These are phyloP conservation scores for Colletotrichum sp. DNA, from an alignment of 2,329 filamentous ascomycete genomes.

Conservation along the genomic window DNA sequence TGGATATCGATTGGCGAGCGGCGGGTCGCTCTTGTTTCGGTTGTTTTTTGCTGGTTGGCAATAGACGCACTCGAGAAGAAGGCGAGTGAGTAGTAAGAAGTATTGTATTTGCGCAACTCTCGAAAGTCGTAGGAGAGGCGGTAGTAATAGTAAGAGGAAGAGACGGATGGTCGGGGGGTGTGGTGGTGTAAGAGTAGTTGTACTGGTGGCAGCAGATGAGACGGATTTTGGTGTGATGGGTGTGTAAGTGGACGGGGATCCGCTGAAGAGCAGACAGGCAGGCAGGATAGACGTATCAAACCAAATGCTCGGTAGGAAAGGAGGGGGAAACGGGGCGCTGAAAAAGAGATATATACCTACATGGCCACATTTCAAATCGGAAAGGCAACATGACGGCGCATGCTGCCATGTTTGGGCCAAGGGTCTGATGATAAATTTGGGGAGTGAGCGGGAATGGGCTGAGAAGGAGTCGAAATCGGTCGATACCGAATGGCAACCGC, in stretches of 20 bases:
- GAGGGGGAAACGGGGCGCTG: constrained; percentile 8
- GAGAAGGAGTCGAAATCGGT: constrained; percentile 38
- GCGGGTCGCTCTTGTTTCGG: not conserved
- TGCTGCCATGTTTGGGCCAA: constrained; percentile 23
- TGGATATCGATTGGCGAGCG: not conserved
- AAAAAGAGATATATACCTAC: constrained; percentile 17
- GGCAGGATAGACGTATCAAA: constrained; percentile 10
- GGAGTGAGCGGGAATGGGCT: constrained; percentile 39
- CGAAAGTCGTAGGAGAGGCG: not conserved
- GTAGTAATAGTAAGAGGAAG: not conserved
- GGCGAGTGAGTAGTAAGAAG: not conserved
- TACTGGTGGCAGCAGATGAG: not conserved
- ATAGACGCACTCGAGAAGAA: not conserved
- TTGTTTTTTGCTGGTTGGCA: not conserved
- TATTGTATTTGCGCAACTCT: not conserved
- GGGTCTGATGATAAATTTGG: constrained; percentile 37
- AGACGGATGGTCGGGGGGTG: not conserved
- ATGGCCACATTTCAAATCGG: constrained; percentile 20
- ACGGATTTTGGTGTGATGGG: not conserved
- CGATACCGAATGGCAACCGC: constrained; percentile 30
- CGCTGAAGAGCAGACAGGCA: constrained; percentile 12
- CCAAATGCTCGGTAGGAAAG: not conserved
- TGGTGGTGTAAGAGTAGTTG: not conserved
- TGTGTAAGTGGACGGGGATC: constrained; percentile 6
- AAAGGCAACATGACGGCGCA: constrained; percentile 21